A percentile compares a stretch with the other conserved stretches of the same genome.
Conservation (phyloP, 208 protist genomes). For the Trichomonas gallinae region DNA sequence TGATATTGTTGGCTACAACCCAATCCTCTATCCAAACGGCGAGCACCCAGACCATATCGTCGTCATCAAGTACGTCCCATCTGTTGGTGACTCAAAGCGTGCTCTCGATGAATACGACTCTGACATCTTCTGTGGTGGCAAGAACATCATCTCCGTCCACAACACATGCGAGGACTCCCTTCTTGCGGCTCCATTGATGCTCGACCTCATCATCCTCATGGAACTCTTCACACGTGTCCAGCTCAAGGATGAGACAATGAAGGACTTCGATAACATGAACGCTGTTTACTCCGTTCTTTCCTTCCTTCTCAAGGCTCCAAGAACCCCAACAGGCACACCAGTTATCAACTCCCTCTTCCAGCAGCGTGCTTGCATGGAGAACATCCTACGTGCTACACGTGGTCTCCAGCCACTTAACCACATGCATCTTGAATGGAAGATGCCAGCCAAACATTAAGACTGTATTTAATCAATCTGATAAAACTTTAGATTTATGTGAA, state of each 20-base stretch:
- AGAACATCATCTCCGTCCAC: conserved; percentile 67
- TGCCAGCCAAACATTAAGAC: background rate
- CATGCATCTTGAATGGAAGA: conserved; percentile 24
- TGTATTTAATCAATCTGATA: background rate
- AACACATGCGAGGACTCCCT: conserved; percentile 97
- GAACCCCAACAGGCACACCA: conserved; percentile 69
- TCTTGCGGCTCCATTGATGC: conserved; percentile 86
- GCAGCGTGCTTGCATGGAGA: conserved; percentile 76
- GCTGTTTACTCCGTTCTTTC: background rate
- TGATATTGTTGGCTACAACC: conserved; percentile 90
- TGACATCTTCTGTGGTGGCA: conserved; percentile 89
- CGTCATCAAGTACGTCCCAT: conserved; percentile 97
- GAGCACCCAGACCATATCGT: conserved; percentile 85
- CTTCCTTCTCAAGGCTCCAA: conserved; percentile 50
- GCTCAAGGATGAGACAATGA: conserved; percentile 32
- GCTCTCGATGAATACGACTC: conserved; percentile 94
- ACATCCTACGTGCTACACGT: conserved; percentile 77
- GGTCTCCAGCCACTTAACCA: conserved; percentile 76
- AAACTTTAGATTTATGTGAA: too few relatives aligned
- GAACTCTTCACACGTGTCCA: conserved; percentile 78
- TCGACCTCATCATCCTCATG: conserved; percentile 84
- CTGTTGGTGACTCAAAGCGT: conserved; percentile 84
- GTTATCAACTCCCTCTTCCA: conserved; percentile 89
- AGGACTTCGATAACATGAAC: background rate
- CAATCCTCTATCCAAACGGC: conserved; percentile 59